Evolutionary conservation across 306 rosid genomes (phyloP).

Genomic region (Fragaria ananassa): DNA sequence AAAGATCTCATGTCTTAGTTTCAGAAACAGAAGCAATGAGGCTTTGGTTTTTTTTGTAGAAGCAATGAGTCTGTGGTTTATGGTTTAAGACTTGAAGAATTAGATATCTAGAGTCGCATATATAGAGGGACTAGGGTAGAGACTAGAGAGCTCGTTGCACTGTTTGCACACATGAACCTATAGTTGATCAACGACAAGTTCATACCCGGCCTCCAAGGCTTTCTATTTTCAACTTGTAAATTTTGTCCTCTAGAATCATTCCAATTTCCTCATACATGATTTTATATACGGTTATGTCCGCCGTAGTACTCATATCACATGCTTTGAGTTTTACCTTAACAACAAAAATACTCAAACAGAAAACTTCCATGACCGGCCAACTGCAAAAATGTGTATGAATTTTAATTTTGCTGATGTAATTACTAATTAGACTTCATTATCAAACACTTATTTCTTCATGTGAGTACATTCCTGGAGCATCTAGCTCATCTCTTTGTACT

Average conservation of each 20-base stretch:
- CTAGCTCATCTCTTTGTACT: background rate
- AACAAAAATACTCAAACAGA: background rate
- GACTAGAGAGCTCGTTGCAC: background rate
- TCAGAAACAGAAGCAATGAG: background rate
- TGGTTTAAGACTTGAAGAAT: background rate
- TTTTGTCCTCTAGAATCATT: background rate
- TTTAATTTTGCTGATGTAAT: background rate
- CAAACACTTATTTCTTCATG: background rate
- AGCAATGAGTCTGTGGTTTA: background rate
- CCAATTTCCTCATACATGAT: background rate
- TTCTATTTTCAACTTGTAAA: background rate
- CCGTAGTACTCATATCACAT: slow-evolving; percentile 18
- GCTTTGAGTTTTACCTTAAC: slow-evolving; percentile 3
- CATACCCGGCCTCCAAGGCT: background rate
- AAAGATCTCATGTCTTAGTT: slow-evolving; percentile 24
- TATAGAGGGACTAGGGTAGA: slow-evolving; percentile 27
- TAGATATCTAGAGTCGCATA: background rate
- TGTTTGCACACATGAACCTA: slow-evolving; percentile 50
- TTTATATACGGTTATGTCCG: background rate
- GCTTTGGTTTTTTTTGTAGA: background rate
- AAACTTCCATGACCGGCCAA: slow-evolving; percentile 24
- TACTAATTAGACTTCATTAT: background rate
- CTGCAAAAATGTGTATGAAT: background rate
- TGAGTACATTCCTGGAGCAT: background rate
- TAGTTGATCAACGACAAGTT: slow-evolving; percentile 22